Evolutionary conservation across 1,139 yeast species (phyloP), one percentile per base, ranked within the genome.

Genomic region (Nakaseomyces kungkrabaensis): DNA sequence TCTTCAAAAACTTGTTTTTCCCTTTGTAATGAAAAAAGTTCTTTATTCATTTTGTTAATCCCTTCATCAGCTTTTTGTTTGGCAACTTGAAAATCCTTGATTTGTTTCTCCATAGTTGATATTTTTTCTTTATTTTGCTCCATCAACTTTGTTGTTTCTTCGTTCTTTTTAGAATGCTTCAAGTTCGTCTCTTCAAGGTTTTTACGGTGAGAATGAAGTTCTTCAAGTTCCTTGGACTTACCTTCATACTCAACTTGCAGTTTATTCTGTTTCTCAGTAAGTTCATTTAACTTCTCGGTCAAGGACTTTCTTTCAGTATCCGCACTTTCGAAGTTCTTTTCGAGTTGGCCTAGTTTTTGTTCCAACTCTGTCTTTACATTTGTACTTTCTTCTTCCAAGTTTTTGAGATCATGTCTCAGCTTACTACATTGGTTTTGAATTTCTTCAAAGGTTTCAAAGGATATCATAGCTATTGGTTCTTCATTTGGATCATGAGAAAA

Each of bases 31-130:
- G 77, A 77, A 63, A 88, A 78, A 37, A 90, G 70, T 56, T 89
- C 97, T 44, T 92, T 73, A 52, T 84, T 85, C 96, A 90, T 87
- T 58, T 88, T 88, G 63, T 88, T 90, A 51, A 90, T 83, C 5
- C 96, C 97, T 54, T 80, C 82, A 59, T 90, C 97, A 1, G 92
- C 86, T 55, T 79, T 84, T 29, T 75, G 73, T 59, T 84, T 85
- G 8, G 77, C 79, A 34, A 38, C 37, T 5, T 51, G 49, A 6
- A 57, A 43, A 1, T 46, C 52, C 13, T 51, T 50, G 17, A 67
- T 48, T n/a, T 60, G 59, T 10, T 50, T 52, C 4, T 56, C 52
- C 13, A 52, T 56, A 7, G 7, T 43, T 26, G 37, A 51, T 34
- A 58, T 47, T 34, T 33, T 58, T 24, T 45, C 54, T 29, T 44